Conservation (phyloP, 345 rosid genomes). For the Balakata baccata region DNA sequence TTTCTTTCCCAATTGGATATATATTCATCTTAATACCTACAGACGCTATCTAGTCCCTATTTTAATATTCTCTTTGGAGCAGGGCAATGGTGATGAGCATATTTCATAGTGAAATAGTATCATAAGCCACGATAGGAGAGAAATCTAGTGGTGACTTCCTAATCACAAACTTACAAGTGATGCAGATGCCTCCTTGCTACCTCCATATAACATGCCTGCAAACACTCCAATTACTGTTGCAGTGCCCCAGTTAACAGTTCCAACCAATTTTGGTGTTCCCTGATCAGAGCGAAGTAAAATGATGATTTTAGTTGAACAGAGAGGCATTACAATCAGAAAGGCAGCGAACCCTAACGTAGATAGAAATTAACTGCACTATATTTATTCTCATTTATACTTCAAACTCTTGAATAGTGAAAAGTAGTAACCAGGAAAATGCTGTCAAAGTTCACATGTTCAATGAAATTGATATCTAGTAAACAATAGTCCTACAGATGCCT, state of each 20-base stretch:
- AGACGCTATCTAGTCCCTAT: not conserved
- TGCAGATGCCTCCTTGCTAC: conserved; percentile 93
- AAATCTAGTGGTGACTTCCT: not conserved
- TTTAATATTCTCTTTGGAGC: not conserved
- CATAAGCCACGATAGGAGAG: not conserved
- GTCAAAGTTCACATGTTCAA: not conserved
- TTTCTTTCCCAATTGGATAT: too few relatives aligned
- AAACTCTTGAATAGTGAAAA: not conserved
- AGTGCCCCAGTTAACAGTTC: conserved; percentile 83
- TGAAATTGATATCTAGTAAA: not conserved
- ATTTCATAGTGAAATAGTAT: not conserved
- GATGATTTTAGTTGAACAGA: not conserved
- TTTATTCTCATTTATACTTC: not conserved
- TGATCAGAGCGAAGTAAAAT: conserved; percentile 20
- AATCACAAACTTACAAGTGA: conserved; percentile 58
- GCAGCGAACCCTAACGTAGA: not conserved
- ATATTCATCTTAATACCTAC: not conserved
- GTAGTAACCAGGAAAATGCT: not conserved
- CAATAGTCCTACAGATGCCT: not conserved
- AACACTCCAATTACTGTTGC: conserved; percentile 81
- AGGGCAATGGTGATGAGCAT: not conserved
- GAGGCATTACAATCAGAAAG: not conserved
- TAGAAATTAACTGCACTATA: not conserved
- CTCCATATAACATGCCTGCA: conserved; percentile 91
- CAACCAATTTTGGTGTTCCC: conserved; percentile 55